A percentile compares a stretch with the other conserved stretches of the same genome.
phyloP scores from a whole-genome alignment of 441 rosid genomes.

The Adansonia rubrostipa region DNA sequence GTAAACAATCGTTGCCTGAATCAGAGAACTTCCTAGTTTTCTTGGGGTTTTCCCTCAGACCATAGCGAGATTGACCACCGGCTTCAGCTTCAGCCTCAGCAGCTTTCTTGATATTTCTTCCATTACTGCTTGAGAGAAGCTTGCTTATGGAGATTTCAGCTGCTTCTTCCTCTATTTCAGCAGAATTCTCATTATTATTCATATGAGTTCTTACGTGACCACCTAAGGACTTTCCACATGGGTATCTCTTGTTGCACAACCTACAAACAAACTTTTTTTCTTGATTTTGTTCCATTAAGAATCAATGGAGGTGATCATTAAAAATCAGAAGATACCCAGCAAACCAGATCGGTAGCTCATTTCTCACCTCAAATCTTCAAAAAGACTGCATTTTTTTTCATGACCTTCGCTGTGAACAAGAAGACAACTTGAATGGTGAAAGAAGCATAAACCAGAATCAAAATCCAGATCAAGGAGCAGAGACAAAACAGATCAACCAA shows the following conservation, averaged over 20 bases:
- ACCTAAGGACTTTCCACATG: constrained; percentile 86
- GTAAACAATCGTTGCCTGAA: constrained; percentile 36
- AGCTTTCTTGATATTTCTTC: constrained; percentile 30
- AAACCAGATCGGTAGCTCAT: constrained; percentile 36
- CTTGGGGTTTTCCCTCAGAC: constrained; percentile 77
- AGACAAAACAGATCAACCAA: constrained; percentile 40
- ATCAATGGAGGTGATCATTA: neutral
- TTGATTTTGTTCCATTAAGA: constrained; percentile 51
- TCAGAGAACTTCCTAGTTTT: constrained; percentile 61
- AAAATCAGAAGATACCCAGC: constrained; percentile 31
- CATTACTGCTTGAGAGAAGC: constrained; percentile 19
- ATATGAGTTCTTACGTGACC: constrained; percentile 87
- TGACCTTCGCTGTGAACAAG: neutral
- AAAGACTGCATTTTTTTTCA: constrained; percentile 33
- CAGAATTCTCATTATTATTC: constrained; percentile 33
- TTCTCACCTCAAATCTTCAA: constrained; percentile 45
- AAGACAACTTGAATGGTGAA: neutral
- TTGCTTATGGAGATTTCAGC: constrained; percentile 38
- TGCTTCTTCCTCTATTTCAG: constrained; percentile 44
- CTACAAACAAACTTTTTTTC: constrained; percentile 65
- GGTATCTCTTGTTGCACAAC: constrained; percentile 68
- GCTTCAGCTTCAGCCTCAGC: constrained; percentile 37
- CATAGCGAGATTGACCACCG: constrained; percentile 55
- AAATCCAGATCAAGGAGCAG: constrained; percentile 40
- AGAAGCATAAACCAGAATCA: constrained; percentile 15